Conservation (phyloP, 2,329 filamentous ascomycete species). For the Fusarium mangiferae region DNA sequence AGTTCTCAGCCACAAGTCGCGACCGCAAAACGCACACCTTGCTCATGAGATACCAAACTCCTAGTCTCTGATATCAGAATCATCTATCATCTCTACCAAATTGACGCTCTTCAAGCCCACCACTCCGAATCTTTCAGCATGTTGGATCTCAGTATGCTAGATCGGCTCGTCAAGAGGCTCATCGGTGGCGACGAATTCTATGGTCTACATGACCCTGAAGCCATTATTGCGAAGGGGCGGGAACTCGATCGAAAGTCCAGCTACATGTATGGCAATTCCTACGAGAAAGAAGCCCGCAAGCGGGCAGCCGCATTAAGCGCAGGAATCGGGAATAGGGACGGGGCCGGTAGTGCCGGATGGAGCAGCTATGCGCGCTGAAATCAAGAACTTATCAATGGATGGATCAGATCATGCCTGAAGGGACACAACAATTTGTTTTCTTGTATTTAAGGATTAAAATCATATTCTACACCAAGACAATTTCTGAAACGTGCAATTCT, state of each 20-base stretch:
- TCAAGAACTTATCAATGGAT: background rate
- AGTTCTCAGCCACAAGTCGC: background rate
- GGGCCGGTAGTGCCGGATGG: background rate
- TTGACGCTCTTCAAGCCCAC: too few relatives aligned
- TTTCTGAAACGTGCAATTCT: background rate
- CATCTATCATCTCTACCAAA: background rate
- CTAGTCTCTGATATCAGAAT: accelerated
- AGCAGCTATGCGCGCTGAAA: background rate
- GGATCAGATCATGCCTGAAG: accelerated
- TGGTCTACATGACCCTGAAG: background rate
- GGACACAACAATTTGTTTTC: accelerated
- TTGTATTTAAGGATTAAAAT: background rate
- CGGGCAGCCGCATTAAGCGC: accelerated
- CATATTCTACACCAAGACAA: background rate
- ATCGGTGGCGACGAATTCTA: background rate
- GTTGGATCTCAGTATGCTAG: background rate
- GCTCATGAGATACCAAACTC: background rate
- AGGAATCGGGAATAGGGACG: background rate
- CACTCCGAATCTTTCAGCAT: background rate
- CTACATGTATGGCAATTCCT: background rate
- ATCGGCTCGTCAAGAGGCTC: background rate
- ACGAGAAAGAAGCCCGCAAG: background rate
- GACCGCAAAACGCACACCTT: accelerated
- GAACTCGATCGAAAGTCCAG: background rate
- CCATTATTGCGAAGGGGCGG: background rate